These are phyloP conservation scores for Elsinoe batatas DNA, from an alignment of 2,329 filamentous ascomycete genomes.

Conservation along the genomic window DNA sequence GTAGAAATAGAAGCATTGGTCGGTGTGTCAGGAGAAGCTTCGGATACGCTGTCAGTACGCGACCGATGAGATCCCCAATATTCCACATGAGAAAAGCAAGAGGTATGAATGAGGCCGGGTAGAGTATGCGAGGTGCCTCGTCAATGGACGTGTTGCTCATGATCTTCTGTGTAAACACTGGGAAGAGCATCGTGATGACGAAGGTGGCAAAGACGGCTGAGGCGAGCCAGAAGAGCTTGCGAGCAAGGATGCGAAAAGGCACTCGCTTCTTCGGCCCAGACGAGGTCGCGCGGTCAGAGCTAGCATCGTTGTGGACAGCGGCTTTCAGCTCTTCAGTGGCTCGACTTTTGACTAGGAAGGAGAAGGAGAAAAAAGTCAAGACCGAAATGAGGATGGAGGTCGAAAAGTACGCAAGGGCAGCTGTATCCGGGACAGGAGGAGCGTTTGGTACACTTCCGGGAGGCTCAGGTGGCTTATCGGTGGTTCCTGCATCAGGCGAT, in stretches of 20 bases:
- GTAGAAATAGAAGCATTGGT: conserved; percentile 57
- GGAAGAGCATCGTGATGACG: conserved; percentile 82
- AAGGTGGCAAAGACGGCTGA: conserved; percentile 75
- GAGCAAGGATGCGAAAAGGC: conserved; percentile 56
- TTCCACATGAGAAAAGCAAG: conserved; percentile 93
- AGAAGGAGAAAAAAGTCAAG: conserved; percentile 60
- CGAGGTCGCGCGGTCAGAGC: conserved; percentile 1
- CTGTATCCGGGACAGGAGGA: conserved; percentile 46
- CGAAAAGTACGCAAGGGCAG: conserved; percentile 84
- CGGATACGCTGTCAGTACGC: conserved; percentile 55
- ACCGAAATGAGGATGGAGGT: conserved; percentile 72
- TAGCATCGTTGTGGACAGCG: conserved; percentile 11
- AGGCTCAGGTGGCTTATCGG: conserved; percentile 23
- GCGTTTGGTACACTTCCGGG: conserved; percentile 16
- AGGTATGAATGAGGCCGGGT: conserved; percentile 73
- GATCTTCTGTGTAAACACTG: conserved; percentile 65
- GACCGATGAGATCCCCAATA: conserved; percentile 69
- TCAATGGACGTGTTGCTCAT: conserved; percentile 32
- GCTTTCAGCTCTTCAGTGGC: conserved; percentile 19
- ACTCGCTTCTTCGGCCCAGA: conserved; percentile 39
- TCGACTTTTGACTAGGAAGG: conserved; percentile 57
- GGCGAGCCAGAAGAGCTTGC: conserved; percentile 69
- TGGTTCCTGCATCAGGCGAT: conserved; percentile 24
- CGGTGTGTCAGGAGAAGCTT: conserved; percentile 47
- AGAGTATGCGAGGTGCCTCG: conserved; percentile 50